These are phyloP conservation scores for Potentilla sterilis DNA, from an alignment of 306 rosid genomes.

Conservation along the genomic window DNA sequence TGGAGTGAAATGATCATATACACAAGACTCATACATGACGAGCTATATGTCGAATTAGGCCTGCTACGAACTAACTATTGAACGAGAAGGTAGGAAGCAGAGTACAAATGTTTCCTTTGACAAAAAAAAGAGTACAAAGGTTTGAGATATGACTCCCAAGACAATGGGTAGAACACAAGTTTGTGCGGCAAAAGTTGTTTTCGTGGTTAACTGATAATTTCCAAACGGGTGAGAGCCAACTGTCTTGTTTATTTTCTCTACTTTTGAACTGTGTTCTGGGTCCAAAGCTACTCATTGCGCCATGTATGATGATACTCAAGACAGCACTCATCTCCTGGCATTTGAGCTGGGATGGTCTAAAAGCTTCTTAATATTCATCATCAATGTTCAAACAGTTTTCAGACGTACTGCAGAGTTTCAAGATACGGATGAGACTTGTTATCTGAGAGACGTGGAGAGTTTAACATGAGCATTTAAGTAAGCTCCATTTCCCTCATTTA, in stretches of 20 bases:
- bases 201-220: too few species aligned
- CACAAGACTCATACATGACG: not conserved
- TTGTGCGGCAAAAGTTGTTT: not conserved
- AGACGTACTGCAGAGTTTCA: not conserved
- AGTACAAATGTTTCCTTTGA: too few species aligned
- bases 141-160: too few species aligned
- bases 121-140: too few species aligned
- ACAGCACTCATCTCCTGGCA: not conserved
- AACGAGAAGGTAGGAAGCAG: not conserved
- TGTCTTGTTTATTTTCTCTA: not conserved
- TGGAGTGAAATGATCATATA: not conserved
- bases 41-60: not conserved
- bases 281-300: not conserved
- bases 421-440: not conserved
- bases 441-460: not conserved
- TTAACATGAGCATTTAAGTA: not conserved
- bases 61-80: not conserved
- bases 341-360: not conserved
- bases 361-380: not conserved
- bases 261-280: not conserved
- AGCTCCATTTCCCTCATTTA: too few species aligned
- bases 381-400: not conserved
- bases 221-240: too few species aligned
- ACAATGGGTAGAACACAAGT: not conserved
- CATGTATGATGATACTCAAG: not conserved